A percentile compares a stretch with the other conserved stretches of the same genome.
These are phyloP conservation scores for Colletotrichum somersetense DNA, from an alignment of 2,329 filamentous ascomycete species.

Conservation along the genomic window DNA sequence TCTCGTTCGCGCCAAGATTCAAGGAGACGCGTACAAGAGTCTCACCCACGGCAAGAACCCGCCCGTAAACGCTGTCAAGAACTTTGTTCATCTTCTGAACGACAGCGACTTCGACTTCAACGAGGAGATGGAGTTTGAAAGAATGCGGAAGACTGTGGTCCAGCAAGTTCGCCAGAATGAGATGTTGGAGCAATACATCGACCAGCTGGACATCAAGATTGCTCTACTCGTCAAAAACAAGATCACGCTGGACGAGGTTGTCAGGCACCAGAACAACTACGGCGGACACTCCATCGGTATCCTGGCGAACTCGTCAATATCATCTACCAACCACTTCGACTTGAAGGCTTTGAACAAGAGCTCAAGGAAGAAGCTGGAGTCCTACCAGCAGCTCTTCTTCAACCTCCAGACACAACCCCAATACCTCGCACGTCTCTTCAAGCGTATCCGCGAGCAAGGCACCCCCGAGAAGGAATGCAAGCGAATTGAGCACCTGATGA, in stretches of 20 bases:
- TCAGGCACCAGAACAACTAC: conserved; percentile 96
- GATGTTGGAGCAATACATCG: conserved; percentile 96
- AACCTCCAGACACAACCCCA: conserved; percentile 95
- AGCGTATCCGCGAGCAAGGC: conserved; percentile 83
- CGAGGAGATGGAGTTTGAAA: conserved; percentile 96
- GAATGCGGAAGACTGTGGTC: conserved; percentile 93
- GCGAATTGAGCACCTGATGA: conserved; percentile 91
- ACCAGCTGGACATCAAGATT: conserved; percentile 99
- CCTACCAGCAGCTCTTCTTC: conserved; percentile 98
- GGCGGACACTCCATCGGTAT: conserved; percentile 89
- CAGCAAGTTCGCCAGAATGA: conserved; percentile 98
- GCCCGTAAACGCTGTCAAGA: conserved; percentile 95
- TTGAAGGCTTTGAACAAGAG: conserved; percentile 98
- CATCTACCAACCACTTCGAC: conserved; percentile 92
- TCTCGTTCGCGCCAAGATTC: conserved; percentile 92
- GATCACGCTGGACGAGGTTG: conserved; percentile 97
- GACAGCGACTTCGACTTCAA: conserved; percentile 99
- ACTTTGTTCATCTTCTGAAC: conserved; percentile 96
- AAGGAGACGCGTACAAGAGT: conserved; percentile 98
- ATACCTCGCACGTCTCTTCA: conserved; percentile 91
- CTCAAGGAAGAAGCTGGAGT: conserved; percentile 93
- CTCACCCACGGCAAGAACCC: conserved; percentile 96
- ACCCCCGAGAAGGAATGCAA: conserved; percentile 93
- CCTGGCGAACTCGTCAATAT: conserved; percentile 88
- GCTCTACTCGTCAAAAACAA: conserved; percentile 99